A percentile compares a stretch with the other conserved stretches of the same genome.
Conservation (phyloP, 257 asterid genomes). For the Nicotiana knightiana region DNA sequence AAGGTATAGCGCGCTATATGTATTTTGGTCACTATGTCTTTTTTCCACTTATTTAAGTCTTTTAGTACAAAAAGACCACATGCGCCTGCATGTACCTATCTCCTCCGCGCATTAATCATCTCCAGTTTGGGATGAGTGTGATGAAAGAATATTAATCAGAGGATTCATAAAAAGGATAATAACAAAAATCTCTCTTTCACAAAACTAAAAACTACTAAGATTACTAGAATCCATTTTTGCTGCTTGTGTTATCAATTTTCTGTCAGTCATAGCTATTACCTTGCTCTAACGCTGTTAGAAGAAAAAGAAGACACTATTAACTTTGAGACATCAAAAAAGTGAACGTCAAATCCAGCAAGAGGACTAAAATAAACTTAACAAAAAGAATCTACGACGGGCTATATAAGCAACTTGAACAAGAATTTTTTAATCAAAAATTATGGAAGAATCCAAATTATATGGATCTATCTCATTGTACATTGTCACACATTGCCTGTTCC, state of each 20-base stretch:
- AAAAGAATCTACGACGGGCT: background rate
- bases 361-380: background rate
- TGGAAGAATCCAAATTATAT: background rate
- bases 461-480: background rate
- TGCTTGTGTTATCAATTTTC: background rate
- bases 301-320: background rate
- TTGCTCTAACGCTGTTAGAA: background rate
- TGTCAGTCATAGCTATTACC: background rate
- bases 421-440: background rate
- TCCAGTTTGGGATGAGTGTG: too few relatives aligned
- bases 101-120: too few relatives aligned
- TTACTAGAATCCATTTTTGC: background rate
- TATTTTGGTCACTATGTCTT: too few relatives aligned
- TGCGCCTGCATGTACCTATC: too few relatives aligned
- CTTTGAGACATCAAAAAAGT: background rate
- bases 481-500: background rate
- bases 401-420: background rate
- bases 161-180: too few relatives aligned
- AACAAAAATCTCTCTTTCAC: too few relatives aligned
- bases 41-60: too few relatives aligned
- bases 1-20: too few relatives aligned
- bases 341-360: background rate
- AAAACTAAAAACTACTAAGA: background rate
- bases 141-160: too few relatives aligned
- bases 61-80: too few relatives aligned